Evolutionary conservation across 805 yeast genomes (phyloP), one percentile per base, ranked within the genome.

Genomic region (Wickerhamiella slavikovae): DNA sequence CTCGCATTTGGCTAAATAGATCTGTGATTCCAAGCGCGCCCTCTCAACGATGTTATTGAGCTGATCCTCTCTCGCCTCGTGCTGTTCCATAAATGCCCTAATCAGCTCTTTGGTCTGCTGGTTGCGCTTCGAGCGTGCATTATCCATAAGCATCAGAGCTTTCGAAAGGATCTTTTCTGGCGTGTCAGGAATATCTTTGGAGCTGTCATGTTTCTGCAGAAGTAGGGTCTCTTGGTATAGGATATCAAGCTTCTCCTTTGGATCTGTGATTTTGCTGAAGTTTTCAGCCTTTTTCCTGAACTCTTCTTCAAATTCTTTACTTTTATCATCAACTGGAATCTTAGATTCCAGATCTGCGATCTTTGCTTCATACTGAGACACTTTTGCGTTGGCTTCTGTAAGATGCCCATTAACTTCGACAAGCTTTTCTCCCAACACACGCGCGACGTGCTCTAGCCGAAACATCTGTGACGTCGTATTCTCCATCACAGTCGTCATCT

Each of bases 371-470:
- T n/a, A n/a, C n/a, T n/a, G n/a, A n/a, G n/a, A n/a, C n/a, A n/a
- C n/a, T n/a, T n/a, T n/a, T n/a, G n/a, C n/a, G n/a, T n/a, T n/a
- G n/a, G n/a, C n/a, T n/a, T n/a, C n/a, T n/a, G n/a, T n/a, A n/a
- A n/a, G n/a, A n/a, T n/a, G 4, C 7, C 26, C 26, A 12, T 11
- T 12, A 18, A 18, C 21, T 6, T 28, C 30, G 8, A 29, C 21
- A 6, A 35, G 34, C 17, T 29, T 32, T 17, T 17, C 15, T 7
- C 30, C 15, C n/a, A 35, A 20, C 3, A 30, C 29, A 14, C 32
- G 35, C 9, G 29, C 35, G 28, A 26, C 28, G 14, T 35, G 38
- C 15, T 30, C 34, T n/a, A 29, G 31, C 19, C 36, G 29, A n/a
- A n/a, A n/a, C n/a, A n/a, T n/a, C n/a, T n/a, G n/a, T n/a, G n/a